Evolutionary conservation across 1,284 basidiomycete species (phyloP).

Genomic region (Hypsizygus ulmarius): DNA sequence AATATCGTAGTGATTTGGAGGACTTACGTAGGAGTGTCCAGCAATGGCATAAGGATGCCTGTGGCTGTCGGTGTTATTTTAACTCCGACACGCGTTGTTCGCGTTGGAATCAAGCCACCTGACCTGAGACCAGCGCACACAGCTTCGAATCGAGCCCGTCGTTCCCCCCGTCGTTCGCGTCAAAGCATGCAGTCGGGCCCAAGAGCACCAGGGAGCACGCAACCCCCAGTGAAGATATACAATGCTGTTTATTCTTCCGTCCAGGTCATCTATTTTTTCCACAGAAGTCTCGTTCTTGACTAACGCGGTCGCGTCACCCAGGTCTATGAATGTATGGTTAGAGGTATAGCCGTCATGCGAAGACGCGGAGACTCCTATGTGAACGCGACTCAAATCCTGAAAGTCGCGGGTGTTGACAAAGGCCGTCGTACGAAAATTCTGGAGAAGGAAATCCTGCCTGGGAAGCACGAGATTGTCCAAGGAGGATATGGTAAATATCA

Average conservation of each 20-base stretch:
- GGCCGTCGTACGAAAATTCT: constrained; percentile 95
- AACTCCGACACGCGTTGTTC: constrained; percentile 39
- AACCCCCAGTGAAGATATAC: constrained; percentile 77
- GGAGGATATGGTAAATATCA: constrained; percentile 99
- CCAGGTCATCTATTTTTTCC: constrained; percentile 47
- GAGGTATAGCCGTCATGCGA: constrained; percentile 98
- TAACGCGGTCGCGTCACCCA: constrained; percentile 46
- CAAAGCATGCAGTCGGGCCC: constrained; percentile 41
- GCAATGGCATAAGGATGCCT: background rate
- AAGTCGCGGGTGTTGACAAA: constrained; percentile 98
- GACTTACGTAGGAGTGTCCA: background rate
- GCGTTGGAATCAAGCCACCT: constrained; percentile 34
- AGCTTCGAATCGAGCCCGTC: constrained; percentile 19
- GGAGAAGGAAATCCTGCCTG: constrained; percentile 95
- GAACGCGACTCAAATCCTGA: constrained; percentile 98
- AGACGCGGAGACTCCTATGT: constrained; percentile 91
- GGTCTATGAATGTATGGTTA: constrained; percentile 96
- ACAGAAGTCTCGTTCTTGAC: constrained; percentile 15
- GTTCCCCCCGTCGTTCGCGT: constrained; percentile 12
- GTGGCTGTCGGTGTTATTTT: constrained; percentile 17
- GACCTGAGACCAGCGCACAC: constrained; percentile 28
- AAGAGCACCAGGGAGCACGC: constrained; percentile 37
- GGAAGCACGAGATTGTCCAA: constrained; percentile 98
- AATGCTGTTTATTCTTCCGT: constrained; percentile 88
- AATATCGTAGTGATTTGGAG: too few species aligned